Base-by-base conservation (phyloP, 345 rosid genomes). In the Durio zibethinus region DNA sequence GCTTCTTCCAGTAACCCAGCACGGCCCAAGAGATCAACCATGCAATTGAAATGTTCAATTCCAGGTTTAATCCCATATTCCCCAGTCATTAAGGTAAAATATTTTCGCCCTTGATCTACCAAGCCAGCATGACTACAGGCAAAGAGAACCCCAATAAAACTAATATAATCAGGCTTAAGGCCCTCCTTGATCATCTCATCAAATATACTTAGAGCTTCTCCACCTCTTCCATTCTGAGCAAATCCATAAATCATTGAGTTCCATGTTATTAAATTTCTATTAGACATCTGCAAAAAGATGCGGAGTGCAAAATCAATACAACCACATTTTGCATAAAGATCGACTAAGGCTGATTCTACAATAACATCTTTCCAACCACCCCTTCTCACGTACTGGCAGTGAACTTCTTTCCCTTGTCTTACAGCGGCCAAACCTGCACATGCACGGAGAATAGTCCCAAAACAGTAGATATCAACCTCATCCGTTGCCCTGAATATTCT, bases 21-120 rank as follows among this genome's bases (percentile, higher is more conserved):
- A 35, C 94, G 97, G 45, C 98, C 93, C 43, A 96, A 87, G 79
- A 96, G 97, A 85, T 93, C 93, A 82, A 93, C 89, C 90, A 96
- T 88, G 87, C 98, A 93, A 77, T 87, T 93, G 79, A 89, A 92
- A 78, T 93, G 98, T 90, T 92, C 94, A 8, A 84, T 80, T 73
- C 89, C 92, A 50, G 98, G 91, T 83, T 83, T 88, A 71, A 96
- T 87, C 77, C 86, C 80, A 61, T 86, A 86, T 63, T 65, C 83
- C 68, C 77, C 52, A 11, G 79, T 73, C 99, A 96, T 93, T 45
- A 59, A 80, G 25, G 63, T 21, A 74, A 93, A 93, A 81, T 83
- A 87, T 29, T 85, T 79, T 48, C 86, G 82, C 64, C 97, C 99
- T 79, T 84, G 77, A 45, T 87, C 84, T 23, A 92, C 90, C 80